Evolutionary conservation across 129 eudicot species (phyloP), one percentile per base, ranked within the genome.

Genomic region (Arctium minus): DNA sequence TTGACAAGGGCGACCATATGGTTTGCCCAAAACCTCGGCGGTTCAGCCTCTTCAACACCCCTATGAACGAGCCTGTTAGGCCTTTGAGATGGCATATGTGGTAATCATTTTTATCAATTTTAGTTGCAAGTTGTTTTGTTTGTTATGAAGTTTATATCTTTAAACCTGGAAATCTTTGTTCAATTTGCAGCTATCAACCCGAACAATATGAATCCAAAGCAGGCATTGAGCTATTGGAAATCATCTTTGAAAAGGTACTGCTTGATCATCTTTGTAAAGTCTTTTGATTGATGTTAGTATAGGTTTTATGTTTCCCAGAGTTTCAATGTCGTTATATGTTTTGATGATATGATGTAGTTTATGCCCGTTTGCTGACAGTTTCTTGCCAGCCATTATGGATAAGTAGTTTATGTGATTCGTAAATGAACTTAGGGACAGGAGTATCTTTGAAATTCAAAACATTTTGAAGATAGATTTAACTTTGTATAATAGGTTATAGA

Each of bases 1-100:
- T 85, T 37, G 78, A 84, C 1, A 83, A 77, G 11, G 44, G 75
- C 36, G 91, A 86, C 13, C 84, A 88, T 38, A 89, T 93, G 86
- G 94, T 91, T 78, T 91, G 98, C 84, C 98, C 98, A 0, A 89
- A 93, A 82, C 98, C 98, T 29, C 86, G 96, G 76, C 91, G 98
- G 29, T 62, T 93, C 56, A 73, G 86, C 33, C 86, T 85, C 36
- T 71, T 82, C 30, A 83, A 85, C 83, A 30, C 73, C 79, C 48
- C 80, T 29, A 36, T 38, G n/a, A 76, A 79, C 48, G 94, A 90
- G 22, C 85, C 91, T 17, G 62, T 87, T 36, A 84, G 91, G 77
- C 88, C 92, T 64, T 79, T 89, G 36, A 83, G 94, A 78, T 90
- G 89, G 97, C 92, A 90, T 64, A 84, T 91, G 81, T 86, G 94